Percentiles rank a stretch among this genome's conserved stretches.
Conservation (phyloP, 345 rosid species). For the Kernera saxatilis region DNA sequence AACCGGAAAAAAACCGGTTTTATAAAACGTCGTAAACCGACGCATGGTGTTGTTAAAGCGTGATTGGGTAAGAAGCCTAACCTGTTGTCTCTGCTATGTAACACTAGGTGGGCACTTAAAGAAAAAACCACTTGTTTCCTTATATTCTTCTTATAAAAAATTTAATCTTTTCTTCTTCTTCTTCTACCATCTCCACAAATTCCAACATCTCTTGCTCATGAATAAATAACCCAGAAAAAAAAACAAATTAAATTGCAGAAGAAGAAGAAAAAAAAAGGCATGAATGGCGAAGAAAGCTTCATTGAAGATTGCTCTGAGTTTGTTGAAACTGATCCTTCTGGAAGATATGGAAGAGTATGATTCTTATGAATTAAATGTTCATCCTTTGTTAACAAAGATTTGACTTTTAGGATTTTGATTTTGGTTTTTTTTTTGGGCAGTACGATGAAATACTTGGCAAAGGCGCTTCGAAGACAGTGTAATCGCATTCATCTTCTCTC, state of each 20-base stretch:
- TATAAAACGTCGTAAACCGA: slow-evolving; percentile 10
- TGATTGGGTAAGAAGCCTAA: slow-evolving; percentile 35
- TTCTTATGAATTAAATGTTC: background rate
- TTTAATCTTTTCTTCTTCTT: slow-evolving; percentile 11
- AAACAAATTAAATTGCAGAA: background rate
- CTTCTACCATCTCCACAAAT: slow-evolving; percentile 27
- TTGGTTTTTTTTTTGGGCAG: slow-evolving; percentile 36
- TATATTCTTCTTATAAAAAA: background rate
- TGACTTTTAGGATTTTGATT: background rate
- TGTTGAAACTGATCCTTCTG: slow-evolving; percentile 95
- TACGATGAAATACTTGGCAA: slow-evolving; percentile 91
- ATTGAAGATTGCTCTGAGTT: slow-evolving; percentile 48
- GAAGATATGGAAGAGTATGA: slow-evolving; percentile 94
- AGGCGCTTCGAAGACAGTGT: slow-evolving; percentile 98
- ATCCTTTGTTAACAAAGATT: background rate
- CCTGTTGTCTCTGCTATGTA: slow-evolving; percentile 21
- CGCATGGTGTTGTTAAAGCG: slow-evolving; percentile 15
- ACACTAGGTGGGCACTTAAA: slow-evolving; percentile 25
- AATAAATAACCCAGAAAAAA: background rate
- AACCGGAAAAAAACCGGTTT: background rate
- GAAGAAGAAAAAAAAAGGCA: background rate
- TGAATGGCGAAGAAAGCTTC: slow-evolving; percentile 27
- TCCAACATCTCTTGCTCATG: background rate
- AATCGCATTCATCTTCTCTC: slow-evolving; percentile 33
- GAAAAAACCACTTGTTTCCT: slow-evolving; percentile 22